Evolutionary conservation across 768 basidiomycete species (phyloP).

Genomic region (Lentinula detonsa): DNA sequence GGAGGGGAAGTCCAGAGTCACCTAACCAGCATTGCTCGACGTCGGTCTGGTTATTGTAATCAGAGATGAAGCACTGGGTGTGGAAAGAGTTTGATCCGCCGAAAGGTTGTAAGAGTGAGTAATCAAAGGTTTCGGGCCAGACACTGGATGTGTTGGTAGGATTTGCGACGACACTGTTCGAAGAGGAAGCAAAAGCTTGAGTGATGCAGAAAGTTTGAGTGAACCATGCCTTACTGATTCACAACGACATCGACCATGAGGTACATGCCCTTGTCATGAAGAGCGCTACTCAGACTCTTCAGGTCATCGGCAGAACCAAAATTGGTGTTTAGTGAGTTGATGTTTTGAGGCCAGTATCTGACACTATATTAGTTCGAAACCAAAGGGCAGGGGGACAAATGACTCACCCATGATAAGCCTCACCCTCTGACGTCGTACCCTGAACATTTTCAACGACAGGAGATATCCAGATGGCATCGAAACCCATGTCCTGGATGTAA

Average conservation of each 20-base stretch:
- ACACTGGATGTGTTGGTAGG: conserved; percentile 11
- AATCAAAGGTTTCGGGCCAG: conserved; percentile 20
- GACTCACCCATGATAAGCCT: conserved; percentile 70
- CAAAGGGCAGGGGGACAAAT: neutral
- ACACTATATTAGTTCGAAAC: neutral
- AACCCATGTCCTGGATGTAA: conserved; percentile 70
- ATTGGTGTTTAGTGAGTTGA: conserved; percentile 56
- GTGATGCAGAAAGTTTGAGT: neutral
- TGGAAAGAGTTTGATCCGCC: conserved; percentile 37
- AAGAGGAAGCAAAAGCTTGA: neutral
- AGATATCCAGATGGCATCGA: conserved; percentile 76
- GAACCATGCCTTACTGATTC: conserved; percentile 51
- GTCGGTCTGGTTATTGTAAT: conserved; percentile 50
- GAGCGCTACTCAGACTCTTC: conserved; percentile 53
- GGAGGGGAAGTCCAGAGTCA: conserved; percentile 53
- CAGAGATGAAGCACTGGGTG: conserved; percentile 59
- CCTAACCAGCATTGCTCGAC: conserved; percentile 74
- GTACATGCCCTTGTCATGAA: conserved; percentile 57
- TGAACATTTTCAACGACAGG: conserved; percentile 63
- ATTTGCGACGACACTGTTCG: conserved; percentile 13
- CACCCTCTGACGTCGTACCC: conserved; percentile 54
- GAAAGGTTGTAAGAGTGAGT: conserved; percentile 23
- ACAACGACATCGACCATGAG: conserved; percentile 75
- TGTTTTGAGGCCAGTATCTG: conserved; percentile 44
- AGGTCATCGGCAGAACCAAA: conserved; percentile 75